These are phyloP conservation scores for Pichia sp. DNA, from an alignment of 1,139 yeast genomes.

Conservation along the genomic window DNA sequence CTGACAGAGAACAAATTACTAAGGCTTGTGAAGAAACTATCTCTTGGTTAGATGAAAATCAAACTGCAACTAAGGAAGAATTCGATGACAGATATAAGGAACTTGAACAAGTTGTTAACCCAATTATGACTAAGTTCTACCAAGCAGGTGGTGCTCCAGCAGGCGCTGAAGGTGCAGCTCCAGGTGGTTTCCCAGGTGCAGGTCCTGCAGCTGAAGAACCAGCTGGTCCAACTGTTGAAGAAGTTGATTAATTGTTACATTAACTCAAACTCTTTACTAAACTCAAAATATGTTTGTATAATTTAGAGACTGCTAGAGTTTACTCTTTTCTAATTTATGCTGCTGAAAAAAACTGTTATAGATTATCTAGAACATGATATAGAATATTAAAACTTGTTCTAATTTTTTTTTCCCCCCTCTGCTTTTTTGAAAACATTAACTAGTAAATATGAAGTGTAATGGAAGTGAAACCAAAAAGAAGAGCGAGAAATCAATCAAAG, in stretches of 20 bases:
- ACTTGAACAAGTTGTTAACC: conserved; percentile 54
- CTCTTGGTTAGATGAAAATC: conserved; percentile 41
- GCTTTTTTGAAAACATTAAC: no score
- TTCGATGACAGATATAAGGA: conserved; percentile 56
- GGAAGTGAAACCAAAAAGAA: no score
- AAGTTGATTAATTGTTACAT: conserved; percentile 42
- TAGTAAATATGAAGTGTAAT: no score
- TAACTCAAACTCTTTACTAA: not conserved
- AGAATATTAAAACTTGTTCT: no score
- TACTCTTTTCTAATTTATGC: not conserved
- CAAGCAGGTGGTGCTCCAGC: conserved; percentile 47
- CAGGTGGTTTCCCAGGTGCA: conserved; percentile 40
- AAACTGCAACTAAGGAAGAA: conserved; percentile 45
- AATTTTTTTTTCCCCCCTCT: no score
- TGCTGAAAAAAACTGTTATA: not conserved
- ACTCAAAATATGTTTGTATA: not conserved
- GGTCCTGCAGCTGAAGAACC: conserved; percentile 30
- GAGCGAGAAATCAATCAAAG: no score
- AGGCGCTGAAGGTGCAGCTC: conserved; percentile 33
- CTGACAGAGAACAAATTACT: conserved; percentile 35
- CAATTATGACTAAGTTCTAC: conserved; percentile 56
- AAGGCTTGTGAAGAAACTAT: conserved; percentile 37
- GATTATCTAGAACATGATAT: not conserved
- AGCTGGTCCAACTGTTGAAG: conserved; percentile 63
- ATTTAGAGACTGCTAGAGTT: not conserved